Conservation (phyloP, 176 grass and related monocot genomes). For the Aegilops umbellulata region DNA sequence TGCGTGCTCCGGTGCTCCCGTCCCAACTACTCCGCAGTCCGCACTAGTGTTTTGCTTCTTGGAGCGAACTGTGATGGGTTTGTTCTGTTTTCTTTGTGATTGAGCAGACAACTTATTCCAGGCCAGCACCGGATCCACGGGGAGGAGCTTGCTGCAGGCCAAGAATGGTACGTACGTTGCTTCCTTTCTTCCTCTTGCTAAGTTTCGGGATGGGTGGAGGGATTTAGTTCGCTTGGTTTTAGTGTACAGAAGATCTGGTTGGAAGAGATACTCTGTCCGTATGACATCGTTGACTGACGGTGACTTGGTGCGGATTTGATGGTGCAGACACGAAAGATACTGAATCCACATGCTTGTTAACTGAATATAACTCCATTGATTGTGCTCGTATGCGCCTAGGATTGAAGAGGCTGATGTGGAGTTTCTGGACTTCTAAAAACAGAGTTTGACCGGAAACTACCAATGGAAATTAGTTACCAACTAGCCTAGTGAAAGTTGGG, state of each 20-base stretch:
- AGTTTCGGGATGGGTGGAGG: too few species aligned
- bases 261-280: too few species aligned
- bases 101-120: too few species aligned
- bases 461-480: neutral
- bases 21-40: neutral
- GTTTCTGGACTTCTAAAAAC: neutral
- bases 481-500: neutral
- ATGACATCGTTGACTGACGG: too few species aligned
- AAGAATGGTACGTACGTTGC: too few species aligned
- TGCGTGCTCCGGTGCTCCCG: neutral
- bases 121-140: too few species aligned
- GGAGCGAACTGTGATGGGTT: conserved; percentile 13
- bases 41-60: neutral
- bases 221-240: too few species aligned
- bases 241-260: too few species aligned
- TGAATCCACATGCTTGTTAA: neutral
- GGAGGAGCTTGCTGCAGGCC: too few species aligned
- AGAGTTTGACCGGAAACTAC: neutral
- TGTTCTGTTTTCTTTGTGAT: neutral
- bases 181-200: too few species aligned
- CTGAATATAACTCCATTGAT: neutral
- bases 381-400: neutral
- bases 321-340: too few species aligned
- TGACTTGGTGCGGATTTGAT: too few species aligned
- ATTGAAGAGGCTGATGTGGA: neutral